A percentile compares a stretch with the other conserved stretches of the same genome.
phyloP scores from a whole-genome alignment of 208 protist species.

The Porcisia deanei region DNA sequence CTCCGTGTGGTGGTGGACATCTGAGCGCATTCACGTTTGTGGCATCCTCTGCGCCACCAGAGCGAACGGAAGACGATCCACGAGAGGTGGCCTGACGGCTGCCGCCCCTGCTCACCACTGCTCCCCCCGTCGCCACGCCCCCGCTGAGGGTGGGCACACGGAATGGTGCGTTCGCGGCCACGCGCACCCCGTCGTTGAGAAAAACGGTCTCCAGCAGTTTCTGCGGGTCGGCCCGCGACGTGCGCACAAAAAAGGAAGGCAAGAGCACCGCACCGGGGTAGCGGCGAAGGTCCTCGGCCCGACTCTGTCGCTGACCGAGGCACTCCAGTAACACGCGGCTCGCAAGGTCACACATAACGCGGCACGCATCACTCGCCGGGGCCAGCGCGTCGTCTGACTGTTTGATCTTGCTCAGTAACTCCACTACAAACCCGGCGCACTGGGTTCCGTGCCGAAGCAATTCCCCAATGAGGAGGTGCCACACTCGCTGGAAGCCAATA shows the following conservation, averaged over 20 bases:
- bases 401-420: slow-evolving; percentile 78
- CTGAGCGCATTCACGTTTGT: not conserved
- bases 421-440: slow-evolving; percentile 67
- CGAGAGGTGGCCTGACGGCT: slow-evolving; percentile 18
- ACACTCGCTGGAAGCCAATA: slow-evolving; percentile 75
- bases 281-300: slow-evolving; percentile 55
- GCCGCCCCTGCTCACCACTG: slow-evolving; percentile 17
- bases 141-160: slow-evolving; percentile 21
- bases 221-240: slow-evolving; percentile 20
- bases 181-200: slow-evolving; percentile 42
- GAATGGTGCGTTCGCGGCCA: slow-evolving; percentile 57
- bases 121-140: not conserved
- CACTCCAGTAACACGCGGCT: slow-evolving; percentile 64
- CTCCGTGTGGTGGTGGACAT: not conserved
- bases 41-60: not conserved
- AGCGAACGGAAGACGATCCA: slow-evolving; percentile 5
- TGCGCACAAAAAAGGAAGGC: slow-evolving; percentile 63
- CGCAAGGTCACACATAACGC: slow-evolving; percentile 77
- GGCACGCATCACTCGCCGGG: slow-evolving; percentile 38
- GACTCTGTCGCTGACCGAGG: slow-evolving; percentile 57
- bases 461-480: slow-evolving; percentile 81
- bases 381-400: slow-evolving; percentile 69
- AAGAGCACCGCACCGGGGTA: slow-evolving; percentile 71
- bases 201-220: slow-evolving; percentile 48
- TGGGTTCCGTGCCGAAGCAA: slow-evolving; percentile 70